Evolutionary conservation across 805 yeast species (phyloP).

Genomic region (Sugiyamaella mastotermitis): DNA sequence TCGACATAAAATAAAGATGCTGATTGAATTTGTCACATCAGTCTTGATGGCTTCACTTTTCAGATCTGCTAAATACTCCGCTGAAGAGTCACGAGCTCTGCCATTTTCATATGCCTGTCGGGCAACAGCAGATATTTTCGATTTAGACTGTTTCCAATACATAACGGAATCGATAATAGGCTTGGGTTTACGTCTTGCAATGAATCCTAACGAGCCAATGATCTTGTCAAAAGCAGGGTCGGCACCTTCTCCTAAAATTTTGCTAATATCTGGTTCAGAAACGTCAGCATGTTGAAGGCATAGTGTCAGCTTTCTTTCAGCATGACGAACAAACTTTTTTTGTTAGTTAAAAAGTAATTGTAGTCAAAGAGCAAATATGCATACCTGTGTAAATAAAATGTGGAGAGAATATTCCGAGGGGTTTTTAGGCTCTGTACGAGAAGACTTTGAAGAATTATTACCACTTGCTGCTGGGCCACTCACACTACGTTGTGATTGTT

Average conservation of each 20-base stretch:
- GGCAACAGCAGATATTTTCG: conserved; percentile 72
- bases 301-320: conserved; percentile 76
- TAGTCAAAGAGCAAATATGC: conserved; percentile 6
- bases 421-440: conserved; percentile 20
- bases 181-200: conserved; percentile 83
- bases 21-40: conserved; percentile 78
- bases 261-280: conserved; percentile 74
- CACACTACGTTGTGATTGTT: conserved; percentile 6
- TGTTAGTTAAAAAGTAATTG: conserved; percentile 3
- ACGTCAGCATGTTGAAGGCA: conserved; percentile 61
- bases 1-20: conserved; percentile 83
- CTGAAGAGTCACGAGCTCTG: background rate
- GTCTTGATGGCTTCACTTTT: conserved; percentile 67
- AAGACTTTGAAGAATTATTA: background rate
- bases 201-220: conserved; percentile 79
- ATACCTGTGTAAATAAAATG: conserved; percentile 76
- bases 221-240: conserved; percentile 85
- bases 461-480: conserved; percentile 10
- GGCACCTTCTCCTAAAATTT: conserved; percentile 74
- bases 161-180: conserved; percentile 96
- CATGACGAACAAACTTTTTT: conserved; percentile 69
- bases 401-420: conserved; percentile 82
- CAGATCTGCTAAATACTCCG: conserved; percentile 13
- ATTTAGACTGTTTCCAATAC: conserved; percentile 95
- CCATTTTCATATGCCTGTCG: conserved; percentile 33